phyloP scores from a whole-genome alignment of 176 grass and related monocot species.

The Oryza punctata region DNA sequence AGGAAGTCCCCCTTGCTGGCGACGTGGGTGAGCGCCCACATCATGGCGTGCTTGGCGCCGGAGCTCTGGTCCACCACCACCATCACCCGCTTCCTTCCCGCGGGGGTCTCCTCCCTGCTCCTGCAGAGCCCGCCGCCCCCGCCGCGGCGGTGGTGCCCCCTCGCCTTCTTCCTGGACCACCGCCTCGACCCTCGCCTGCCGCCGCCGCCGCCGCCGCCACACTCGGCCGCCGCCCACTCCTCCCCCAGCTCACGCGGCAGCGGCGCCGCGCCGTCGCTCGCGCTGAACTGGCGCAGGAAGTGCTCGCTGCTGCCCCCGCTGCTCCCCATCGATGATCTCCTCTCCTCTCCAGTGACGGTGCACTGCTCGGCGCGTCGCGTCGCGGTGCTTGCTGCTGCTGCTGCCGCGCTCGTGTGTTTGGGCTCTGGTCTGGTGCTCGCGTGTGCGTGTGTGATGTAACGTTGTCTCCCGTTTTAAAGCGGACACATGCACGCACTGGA shows the following conservation, averaged over 20 bases:
- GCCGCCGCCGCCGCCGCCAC: constrained; percentile 12
- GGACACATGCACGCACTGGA: not conserved
- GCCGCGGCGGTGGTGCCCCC: constrained; percentile 28
- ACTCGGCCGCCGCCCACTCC: constrained; percentile 34
- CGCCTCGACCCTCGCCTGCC: constrained; percentile 59
- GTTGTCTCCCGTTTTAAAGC: constrained; percentile 40
- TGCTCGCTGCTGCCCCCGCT: constrained; percentile 65
- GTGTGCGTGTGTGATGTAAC: constrained; percentile 38
- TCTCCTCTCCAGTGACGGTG: not conserved
- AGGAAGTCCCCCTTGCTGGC: constrained; percentile 86
- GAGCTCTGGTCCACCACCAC: constrained; percentile 92
- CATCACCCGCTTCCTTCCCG: constrained; percentile 78
- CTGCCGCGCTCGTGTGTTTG: constrained; percentile 8
- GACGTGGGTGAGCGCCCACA: constrained; percentile 93
- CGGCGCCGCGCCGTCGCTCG: constrained; percentile 47
- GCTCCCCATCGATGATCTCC: constrained; percentile 45
- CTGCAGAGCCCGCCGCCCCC: constrained; percentile 44
- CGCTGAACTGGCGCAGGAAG: constrained; percentile 67
- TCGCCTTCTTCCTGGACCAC: constrained; percentile 60
- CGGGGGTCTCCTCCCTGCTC: constrained; percentile 30
- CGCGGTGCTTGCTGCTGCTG: not conserved
- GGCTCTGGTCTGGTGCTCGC: constrained; percentile 28
- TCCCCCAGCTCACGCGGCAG: not conserved
- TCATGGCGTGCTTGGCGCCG: constrained; percentile 89
- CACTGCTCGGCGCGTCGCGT: constrained; percentile 23